Conservation (phyloP, 306 rosid species). For the Senna siamea region DNA sequence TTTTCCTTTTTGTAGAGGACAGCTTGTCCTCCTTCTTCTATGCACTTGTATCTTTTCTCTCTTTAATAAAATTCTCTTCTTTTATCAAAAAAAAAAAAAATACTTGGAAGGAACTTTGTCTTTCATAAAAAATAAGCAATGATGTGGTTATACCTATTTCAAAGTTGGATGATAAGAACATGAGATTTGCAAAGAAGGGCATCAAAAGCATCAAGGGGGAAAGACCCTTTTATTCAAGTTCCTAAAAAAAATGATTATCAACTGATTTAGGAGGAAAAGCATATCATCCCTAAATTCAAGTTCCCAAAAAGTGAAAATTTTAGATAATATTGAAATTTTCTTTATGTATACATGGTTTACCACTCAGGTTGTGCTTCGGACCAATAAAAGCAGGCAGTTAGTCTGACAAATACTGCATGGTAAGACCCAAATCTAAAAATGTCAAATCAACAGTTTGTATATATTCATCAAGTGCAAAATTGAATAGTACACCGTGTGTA, state of each 20-base stretch:
- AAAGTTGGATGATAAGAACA: neutral
- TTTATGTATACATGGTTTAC: neutral
- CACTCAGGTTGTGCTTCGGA: neutral
- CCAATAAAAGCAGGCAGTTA: conserved; percentile 15
- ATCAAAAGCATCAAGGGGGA: neutral
- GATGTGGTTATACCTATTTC: neutral
- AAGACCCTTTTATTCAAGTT: neutral
- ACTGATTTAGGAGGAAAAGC: too few species aligned
- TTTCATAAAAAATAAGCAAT: conserved; percentile 1
- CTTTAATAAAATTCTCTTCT: too few species aligned
- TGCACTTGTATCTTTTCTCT: too few species aligned
- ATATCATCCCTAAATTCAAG: neutral
- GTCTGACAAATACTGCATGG: conserved; percentile 15
- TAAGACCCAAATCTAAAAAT: conserved; percentile 21
- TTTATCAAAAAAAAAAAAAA: too few species aligned
- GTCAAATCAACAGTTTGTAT: conserved; percentile 9
- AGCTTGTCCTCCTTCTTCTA: too few species aligned
- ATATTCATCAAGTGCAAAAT: conserved; percentile 10
- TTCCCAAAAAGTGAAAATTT: neutral
- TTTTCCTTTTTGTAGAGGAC: too few species aligned
- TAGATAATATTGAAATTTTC: too few species aligned
- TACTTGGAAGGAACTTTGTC: neutral
- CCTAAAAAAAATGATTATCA: too few species aligned
- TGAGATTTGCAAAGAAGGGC: neutral
- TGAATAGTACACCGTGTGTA: neutral